Conservation (phyloP, 192 early-diverging fungal genomes). For the Glomus cerebriforme region DNA sequence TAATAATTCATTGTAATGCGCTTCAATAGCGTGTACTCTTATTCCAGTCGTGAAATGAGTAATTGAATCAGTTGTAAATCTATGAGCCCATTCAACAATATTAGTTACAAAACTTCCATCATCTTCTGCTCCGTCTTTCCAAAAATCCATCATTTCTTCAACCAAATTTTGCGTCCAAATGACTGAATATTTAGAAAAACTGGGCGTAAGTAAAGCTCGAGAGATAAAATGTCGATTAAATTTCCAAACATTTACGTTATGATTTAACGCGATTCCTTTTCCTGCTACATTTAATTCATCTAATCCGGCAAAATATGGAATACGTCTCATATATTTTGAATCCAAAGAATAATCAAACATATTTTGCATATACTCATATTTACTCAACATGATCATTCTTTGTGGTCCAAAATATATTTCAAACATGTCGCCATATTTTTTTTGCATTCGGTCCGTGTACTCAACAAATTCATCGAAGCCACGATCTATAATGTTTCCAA, state of each 20-base stretch:
- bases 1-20: background rate
- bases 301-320: background rate
- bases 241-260: slow-evolving; percentile 4
- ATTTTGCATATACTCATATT: too few relatives aligned
- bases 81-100: background rate
- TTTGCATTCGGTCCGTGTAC: background rate
- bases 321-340: background rate
- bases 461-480: background rate
- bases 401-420: background rate
- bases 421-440: background rate
- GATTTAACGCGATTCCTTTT: background rate
- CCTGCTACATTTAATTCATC: background rate
- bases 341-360: background rate
- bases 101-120: background rate
- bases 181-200: background rate
- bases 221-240: slow-evolving; percentile 9
- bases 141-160: background rate
- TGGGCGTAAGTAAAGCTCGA: background rate
- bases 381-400: background rate
- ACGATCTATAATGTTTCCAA: background rate
- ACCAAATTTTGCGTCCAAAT: slow-evolving; percentile 4
- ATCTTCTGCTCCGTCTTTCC: background rate
- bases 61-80: background rate
- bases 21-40: background rate
- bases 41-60: slow-evolving; percentile 3